These are phyloP conservation scores for Thielaviopsis punctulata DNA, from an alignment of 2,329 filamentous ascomycete genomes.

Conservation along the genomic window DNA sequence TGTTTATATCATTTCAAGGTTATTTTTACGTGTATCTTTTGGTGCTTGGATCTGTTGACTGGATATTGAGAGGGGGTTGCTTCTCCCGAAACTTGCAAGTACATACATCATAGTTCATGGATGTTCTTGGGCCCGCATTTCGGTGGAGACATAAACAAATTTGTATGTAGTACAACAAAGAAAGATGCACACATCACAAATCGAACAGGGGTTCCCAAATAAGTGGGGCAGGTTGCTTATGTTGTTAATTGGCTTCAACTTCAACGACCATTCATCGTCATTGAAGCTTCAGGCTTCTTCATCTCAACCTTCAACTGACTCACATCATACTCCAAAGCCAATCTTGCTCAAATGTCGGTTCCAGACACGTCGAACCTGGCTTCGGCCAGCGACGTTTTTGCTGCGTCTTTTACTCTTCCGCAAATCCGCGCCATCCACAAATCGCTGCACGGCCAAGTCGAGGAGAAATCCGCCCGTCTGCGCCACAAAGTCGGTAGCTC, in stretches of 20 bases:
- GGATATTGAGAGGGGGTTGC: too few species aligned
- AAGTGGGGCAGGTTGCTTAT: background rate
- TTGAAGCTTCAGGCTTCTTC: too few species aligned
- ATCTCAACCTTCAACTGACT: background rate
- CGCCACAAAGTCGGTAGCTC: slow-evolving; percentile 47
- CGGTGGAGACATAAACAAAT: too few species aligned
- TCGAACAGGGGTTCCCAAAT: background rate
- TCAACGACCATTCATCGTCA: background rate
- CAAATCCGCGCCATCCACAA: slow-evolving; percentile 48
- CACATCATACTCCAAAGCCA: background rate
- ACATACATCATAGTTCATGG: too few species aligned
- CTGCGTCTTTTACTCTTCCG: slow-evolving; percentile 38
- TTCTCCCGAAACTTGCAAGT: too few species aligned
- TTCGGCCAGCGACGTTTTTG: slow-evolving; percentile 37
- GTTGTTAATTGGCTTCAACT: too few species aligned
- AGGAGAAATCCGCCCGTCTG: slow-evolving; percentile 44
- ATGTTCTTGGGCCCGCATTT: too few species aligned
- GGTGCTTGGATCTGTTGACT: too few species aligned
- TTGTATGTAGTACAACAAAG: too few species aligned
- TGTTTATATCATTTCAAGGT: slow-evolving; percentile 8
- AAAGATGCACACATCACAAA: background rate
- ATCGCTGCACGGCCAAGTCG: slow-evolving; percentile 38
- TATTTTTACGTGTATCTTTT: slow-evolving; percentile 5
- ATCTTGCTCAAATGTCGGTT: slow-evolving; percentile 4
- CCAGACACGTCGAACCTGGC: slow-evolving; percentile 20